A percentile compares a stretch with the other conserved stretches of the same genome.
Conservation (phyloP, 352 stramenopile species). For the Globisporangium viniferum region DNA sequence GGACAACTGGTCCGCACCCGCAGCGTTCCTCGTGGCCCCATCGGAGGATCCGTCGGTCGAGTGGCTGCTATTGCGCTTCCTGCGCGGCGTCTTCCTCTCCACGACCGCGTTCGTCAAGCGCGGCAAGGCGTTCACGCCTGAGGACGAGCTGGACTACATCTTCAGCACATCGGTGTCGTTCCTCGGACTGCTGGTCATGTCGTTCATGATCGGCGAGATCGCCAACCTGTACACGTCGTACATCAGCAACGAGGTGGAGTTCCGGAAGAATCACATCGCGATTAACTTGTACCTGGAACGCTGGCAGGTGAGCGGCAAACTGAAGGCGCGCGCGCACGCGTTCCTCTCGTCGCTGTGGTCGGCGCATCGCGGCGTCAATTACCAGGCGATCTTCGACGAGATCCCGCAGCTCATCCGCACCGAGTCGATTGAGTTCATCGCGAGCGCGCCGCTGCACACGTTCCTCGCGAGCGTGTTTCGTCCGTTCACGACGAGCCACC, state of each 20-base stretch:
- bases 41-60: constrained; percentile 8
- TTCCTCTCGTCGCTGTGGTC: constrained; percentile 59
- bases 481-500: constrained; percentile 23
- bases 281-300: constrained; percentile 48
- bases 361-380: constrained; percentile 55
- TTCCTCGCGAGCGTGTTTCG: constrained; percentile 48
- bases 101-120: constrained; percentile 42
- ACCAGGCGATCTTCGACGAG: constrained; percentile 54
- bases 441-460: constrained; percentile 27
- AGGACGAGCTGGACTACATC: constrained; percentile 19
- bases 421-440: constrained; percentile 50
- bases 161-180: constrained; percentile 48
- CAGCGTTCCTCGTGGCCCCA: constrained; percentile 12
- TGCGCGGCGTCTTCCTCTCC: constrained; percentile 49
- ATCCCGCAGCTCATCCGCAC: constrained; percentile 45
- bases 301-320: constrained; percentile 35
- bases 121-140: constrained; percentile 36
- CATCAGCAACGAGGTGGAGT: constrained; percentile 63
- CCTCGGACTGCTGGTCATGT: constrained; percentile 37
- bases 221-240: constrained; percentile 51
- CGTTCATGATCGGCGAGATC: constrained; percentile 52
- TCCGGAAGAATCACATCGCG: constrained; percentile 56
- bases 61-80: constrained; percentile 26
- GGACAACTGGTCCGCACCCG: constrained; percentile 38
- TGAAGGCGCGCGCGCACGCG: constrained; percentile 35